Percentiles rank a stretch among this genome's conserved stretches.
phyloP scores from a whole-genome alignment of 768 basidiomycete species.

The Rhizopogon salebrosus region DNA sequence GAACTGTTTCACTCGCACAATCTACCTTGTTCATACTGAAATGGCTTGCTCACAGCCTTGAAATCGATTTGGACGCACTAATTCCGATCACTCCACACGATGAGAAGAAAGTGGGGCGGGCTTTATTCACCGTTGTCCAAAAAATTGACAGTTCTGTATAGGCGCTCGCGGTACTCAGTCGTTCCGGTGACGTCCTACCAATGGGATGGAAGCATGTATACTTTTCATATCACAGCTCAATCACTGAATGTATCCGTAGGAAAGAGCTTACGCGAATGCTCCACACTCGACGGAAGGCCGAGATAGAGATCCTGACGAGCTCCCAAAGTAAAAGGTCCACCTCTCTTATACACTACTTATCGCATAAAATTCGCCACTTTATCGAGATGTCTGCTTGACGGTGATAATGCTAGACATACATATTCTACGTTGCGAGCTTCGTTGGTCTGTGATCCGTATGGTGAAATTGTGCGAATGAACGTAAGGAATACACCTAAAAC shows the following conservation, averaged over 20 bases:
- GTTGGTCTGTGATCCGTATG: too few species aligned
- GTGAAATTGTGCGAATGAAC: not conserved
- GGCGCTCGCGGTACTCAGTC: constrained; percentile 61
- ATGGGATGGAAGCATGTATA: constrained; percentile 57
- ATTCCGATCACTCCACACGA: constrained; percentile 69
- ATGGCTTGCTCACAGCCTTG: constrained; percentile 38
- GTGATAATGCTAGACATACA: not conserved
- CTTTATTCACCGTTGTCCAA: not conserved
- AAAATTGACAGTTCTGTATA: constrained; percentile 21
- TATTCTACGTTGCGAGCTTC: too few species aligned
- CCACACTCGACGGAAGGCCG: constrained; percentile 81
- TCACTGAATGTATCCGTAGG: constrained; percentile 33
- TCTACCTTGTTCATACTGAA: not conserved
- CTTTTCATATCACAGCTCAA: not conserved
- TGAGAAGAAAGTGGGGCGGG: constrained; percentile 58
- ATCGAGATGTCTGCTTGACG: constrained; percentile 20
- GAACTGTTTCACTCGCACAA: constrained; percentile 9
- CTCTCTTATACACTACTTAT: constrained; percentile 21
- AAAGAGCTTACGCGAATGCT: constrained; percentile 80
- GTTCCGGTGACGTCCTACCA: constrained; percentile 39
- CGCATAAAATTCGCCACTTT: constrained; percentile 18
- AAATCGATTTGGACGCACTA: constrained; percentile 53
- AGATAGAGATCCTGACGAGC: constrained; percentile 68
- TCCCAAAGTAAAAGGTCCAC: constrained; percentile 9
- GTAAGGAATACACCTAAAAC: not conserved